Conservation (phyloP, 495 filamentous ascomycete genomes). For the Penicillium atrosanguineum region DNA sequence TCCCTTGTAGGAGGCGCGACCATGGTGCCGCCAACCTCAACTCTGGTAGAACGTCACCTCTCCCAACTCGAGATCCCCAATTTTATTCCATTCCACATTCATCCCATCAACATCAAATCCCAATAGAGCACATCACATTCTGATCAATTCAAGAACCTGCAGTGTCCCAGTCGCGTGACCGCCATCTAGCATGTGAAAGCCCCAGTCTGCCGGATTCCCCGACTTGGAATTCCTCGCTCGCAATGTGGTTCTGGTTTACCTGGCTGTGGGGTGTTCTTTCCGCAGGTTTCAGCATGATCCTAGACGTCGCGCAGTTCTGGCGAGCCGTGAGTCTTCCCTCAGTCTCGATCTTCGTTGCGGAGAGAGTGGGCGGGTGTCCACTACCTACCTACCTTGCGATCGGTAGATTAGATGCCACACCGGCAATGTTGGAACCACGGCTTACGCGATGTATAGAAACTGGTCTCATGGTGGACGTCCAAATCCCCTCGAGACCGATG, state of each 20-base stretch:
- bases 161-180: constrained; percentile 15
- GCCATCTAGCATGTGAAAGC: constrained; percentile 40
- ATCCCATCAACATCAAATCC: not conserved
- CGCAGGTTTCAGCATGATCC: constrained; percentile 52
- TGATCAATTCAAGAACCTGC: not conserved
- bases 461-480: constrained; percentile 41
- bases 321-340: constrained; percentile 46
- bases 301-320: constrained; percentile 66
- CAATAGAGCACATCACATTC: not conserved
- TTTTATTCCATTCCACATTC: not conserved
- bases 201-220: constrained; percentile 7
- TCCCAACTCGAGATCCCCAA: not conserved
- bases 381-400: not conserved
- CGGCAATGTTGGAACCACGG: not conserved
- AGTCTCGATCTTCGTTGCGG: not conserved
- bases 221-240: constrained; percentile 4
- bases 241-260: constrained; percentile 25
- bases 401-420: not conserved
- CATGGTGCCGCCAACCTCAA: not conserved
- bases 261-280: constrained; percentile 34
- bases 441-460: constrained; percentile 18
- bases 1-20: not conserved
- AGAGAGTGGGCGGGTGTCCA: not conserved
- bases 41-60: not conserved
- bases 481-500: constrained; percentile 35